Base-by-base conservation (phyloP, 352 stramenopile species). In the Pythium volutum region DNA sequence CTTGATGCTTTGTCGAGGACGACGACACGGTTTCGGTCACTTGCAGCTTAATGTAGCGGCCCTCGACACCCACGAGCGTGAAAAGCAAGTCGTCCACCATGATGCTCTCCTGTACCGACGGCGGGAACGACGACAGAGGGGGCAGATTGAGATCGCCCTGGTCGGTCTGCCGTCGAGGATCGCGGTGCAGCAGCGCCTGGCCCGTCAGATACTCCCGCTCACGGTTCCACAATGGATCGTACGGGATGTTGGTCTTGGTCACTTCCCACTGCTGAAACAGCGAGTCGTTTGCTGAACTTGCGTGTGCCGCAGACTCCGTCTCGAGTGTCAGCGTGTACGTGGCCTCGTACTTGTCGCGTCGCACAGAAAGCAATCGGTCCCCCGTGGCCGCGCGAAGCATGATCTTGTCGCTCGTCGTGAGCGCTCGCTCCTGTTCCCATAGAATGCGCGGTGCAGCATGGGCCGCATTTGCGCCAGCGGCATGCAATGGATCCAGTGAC, bases 61-160 rank as follows among this genome's bases (percentile, higher is more conserved):
- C 87, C 68, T 91, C 85, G 15, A 94, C 79, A 7, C 87, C 87
- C 10, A 95, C 61, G 33, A 96, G 75, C 20, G 82, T 70, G 54
- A 91, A 96, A 18, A 96, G 58, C 51, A 96, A 68, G 49, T 96
- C 87, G 34, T 96, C 85, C 10, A 96, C 71, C 50, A 96, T 76
- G 55, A 90, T 81, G n/a, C 67, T 71, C 53, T 96, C 87, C 67
- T 96, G 87, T 1, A 88, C 64, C 1, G 84, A 91, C 8, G 77
- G 72, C 23, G 87, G 87, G 41, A 88, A 88, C 23, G 81, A 81
- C 20, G 82, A 91, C 18, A 95, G 47, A n/a, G 79, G 82, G 4
- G 77, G 65, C 12, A 89, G 33, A 25, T 85, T 91, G 10, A 75
- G 46, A 46, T 86, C 73, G 9, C 55, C 55, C n/a, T 57, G 59